phyloP scores from a whole-genome alignment of 2,329 filamentous ascomycete species.

The Aureobasidium namibiae region DNA sequence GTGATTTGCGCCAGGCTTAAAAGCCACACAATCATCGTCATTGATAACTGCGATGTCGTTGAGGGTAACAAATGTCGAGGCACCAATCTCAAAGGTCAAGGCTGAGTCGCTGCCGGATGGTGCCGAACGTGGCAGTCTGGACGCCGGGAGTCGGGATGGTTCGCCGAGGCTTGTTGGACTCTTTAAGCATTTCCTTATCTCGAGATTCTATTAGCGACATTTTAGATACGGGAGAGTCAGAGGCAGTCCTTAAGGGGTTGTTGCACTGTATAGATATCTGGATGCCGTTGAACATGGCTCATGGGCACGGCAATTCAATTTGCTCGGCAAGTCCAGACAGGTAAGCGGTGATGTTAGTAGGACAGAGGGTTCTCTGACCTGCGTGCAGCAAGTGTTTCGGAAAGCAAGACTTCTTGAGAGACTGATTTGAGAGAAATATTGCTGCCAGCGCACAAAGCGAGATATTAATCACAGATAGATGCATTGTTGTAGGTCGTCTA shows the following conservation, averaged over 20 bases:
- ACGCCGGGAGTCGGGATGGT: background rate
- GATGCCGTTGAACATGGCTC: background rate
- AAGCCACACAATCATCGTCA: conserved; percentile 39
- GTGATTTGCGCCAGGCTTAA: conserved; percentile 35
- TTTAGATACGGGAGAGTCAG: background rate
- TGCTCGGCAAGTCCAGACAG: background rate
- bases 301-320: background rate
- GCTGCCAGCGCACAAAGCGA: background rate
- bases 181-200: background rate
- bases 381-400: too few relatives aligned
- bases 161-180: background rate
- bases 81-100: conserved; percentile 32
- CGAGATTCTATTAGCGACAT: background rate
- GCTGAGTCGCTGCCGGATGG: background rate
- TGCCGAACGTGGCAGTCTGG: background rate
- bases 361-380: too few relatives aligned
- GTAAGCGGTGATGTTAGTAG: background rate
- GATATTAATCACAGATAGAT: background rate
- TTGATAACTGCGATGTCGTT: conserved; percentile 31
- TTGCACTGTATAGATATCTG: background rate
- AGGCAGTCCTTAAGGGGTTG: background rate
- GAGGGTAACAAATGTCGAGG: conserved; percentile 31
- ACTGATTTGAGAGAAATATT: background rate
- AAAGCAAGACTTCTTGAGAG: background rate
- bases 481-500: background rate